phyloP scores from a whole-genome alignment of 495 filamentous ascomycete species.

The Aspergillus wentii region DNA sequence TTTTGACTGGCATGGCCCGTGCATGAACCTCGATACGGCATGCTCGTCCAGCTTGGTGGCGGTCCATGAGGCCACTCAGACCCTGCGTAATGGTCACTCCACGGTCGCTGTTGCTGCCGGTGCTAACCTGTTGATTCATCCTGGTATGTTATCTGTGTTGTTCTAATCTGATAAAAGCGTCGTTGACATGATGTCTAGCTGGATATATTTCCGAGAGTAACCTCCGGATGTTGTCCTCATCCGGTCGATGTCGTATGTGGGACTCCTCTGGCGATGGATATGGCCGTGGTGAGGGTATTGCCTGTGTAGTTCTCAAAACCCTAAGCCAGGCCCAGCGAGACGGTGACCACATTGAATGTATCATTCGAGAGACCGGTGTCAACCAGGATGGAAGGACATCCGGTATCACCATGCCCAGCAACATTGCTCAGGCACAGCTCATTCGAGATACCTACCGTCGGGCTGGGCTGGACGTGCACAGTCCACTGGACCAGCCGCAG shows the following conservation, averaged over 20 bases:
- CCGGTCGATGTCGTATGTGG: slow-evolving; percentile 22
- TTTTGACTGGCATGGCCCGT: slow-evolving; percentile 30
- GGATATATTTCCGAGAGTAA: slow-evolving; percentile 14
- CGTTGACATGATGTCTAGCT: neutral
- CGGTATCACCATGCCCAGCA: slow-evolving; percentile 27
- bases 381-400: slow-evolving; percentile 26
- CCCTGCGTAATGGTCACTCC: slow-evolving; percentile 20
- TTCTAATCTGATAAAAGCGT: slow-evolving; percentile 14
- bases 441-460: slow-evolving; percentile 21
- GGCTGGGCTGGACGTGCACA: slow-evolving; percentile 21
- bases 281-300: slow-evolving; percentile 31
- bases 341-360: slow-evolving; percentile 25
- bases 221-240: slow-evolving; percentile 20
- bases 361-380: slow-evolving; percentile 24
- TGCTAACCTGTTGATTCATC: slow-evolving; percentile 23
- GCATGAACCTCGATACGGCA: slow-evolving; percentile 30
- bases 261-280: slow-evolving; percentile 32
- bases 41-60: slow-evolving; percentile 33
- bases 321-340: slow-evolving; percentile 16
- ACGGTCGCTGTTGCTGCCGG: slow-evolving; percentile 21
- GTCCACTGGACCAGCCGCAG: slow-evolving; percentile 15
- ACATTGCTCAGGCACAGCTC: slow-evolving; percentile 18
- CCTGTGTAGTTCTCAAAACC: slow-evolving; percentile 25
- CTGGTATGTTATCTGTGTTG: slow-evolving; percentile 15
- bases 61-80: slow-evolving; percentile 28